Base-by-base conservation (phyloP, 768 basidiomycete genomes). In the Rubroboletus satanas region DNA sequence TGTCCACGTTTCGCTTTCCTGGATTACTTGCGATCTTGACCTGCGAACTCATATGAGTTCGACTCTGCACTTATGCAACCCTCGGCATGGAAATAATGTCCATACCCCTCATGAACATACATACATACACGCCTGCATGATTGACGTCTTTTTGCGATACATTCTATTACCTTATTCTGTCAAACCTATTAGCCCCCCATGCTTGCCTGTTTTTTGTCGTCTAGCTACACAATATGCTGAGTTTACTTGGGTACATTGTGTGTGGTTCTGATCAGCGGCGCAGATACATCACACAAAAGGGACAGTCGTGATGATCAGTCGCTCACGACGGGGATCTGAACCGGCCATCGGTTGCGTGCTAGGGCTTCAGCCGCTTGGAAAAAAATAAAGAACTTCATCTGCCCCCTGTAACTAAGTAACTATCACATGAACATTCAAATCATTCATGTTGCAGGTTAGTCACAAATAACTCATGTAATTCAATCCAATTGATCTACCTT, bases 31-130 rank as follows among this genome's bases (percentile, higher is more conserved):
- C 39, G 45, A 48, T 28, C 11, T 39, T 32, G 23, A 45, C 32
- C 17, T 38, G 31, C 32, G 10, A 29, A 50, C 29, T 23, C 37
- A 14, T 2, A 6, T 1, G 36, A 45, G 41, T 45, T 50, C 26
- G 7, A 31, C 14, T 23, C n/a, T 32, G 18, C 52, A 31, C 26
- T 37, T 14, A 45, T 29, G 33, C 11, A 29, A 33, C 37, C 18
- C 38, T 45, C 7, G 43, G 41, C 51, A 50, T 42, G 42, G 49
- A 60, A 52, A 56, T 56, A 51, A 52, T 53, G 55, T 53, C 55
- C 31, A 57, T 57, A 58, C 49, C 38, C 29, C 28, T 46, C 35
- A n/a, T 45, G 12, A 21, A 41, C 35, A 51, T 15, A 51, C 41
- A 8, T 38, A 38, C 38, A 49, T 4, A 45, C 32, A 21, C 8